These are phyloP conservation scores for Lactifluus piperatus DNA, from an alignment of 768 basidiomycete genomes.

Conservation along the genomic window DNA sequence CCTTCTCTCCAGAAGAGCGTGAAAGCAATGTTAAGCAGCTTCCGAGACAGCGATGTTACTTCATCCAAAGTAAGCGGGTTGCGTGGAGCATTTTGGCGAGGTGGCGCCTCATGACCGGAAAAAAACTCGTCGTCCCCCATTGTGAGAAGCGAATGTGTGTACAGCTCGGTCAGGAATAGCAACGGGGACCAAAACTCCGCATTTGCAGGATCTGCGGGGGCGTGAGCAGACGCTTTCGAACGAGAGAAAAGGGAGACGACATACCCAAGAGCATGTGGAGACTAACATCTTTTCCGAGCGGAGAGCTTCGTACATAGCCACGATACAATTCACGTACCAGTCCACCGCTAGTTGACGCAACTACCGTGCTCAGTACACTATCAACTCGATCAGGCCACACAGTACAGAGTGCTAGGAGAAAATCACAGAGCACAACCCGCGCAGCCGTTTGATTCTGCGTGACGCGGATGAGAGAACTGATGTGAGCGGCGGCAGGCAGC, in stretches of 20 bases:
- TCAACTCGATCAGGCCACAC: slow-evolving; percentile 56
- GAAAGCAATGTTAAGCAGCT: slow-evolving; percentile 79
- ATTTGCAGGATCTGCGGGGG: slow-evolving; percentile 35
- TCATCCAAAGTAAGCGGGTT: slow-evolving; percentile 84
- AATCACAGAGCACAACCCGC: slow-evolving; percentile 42
- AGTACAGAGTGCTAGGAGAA: slow-evolving; percentile 47
- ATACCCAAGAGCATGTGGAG: slow-evolving; percentile 32
- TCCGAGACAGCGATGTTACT: slow-evolving; percentile 60
- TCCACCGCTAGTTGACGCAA: slow-evolving; percentile 45
- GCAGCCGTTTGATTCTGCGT: slow-evolving; percentile 34
- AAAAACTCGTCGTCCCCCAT: slow-evolving; percentile 99
- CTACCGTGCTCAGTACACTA: slow-evolving; percentile 45
- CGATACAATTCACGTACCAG: slow-evolving; percentile 72
- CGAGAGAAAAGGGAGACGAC: slow-evolving; percentile 14
- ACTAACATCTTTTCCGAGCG: slow-evolving; percentile 52
- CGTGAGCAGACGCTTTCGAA: not conserved
- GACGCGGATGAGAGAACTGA: slow-evolving; percentile 43
- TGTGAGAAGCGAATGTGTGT: slow-evolving; percentile 75
- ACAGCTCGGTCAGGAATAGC: slow-evolving; percentile 72
- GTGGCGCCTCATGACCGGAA: slow-evolving; percentile 27
- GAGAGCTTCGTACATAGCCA: slow-evolving; percentile 48
- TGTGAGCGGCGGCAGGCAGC: slow-evolving; percentile 44
- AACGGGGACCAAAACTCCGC: slow-evolving; percentile 54
- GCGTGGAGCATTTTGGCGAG: slow-evolving; percentile 28
- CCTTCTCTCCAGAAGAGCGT: slow-evolving; percentile 63